Evolutionary conservation across 1,139 yeast genomes (phyloP), one percentile per base, ranked within the genome.

Genomic region (Suhomyces coccinellae): DNA sequence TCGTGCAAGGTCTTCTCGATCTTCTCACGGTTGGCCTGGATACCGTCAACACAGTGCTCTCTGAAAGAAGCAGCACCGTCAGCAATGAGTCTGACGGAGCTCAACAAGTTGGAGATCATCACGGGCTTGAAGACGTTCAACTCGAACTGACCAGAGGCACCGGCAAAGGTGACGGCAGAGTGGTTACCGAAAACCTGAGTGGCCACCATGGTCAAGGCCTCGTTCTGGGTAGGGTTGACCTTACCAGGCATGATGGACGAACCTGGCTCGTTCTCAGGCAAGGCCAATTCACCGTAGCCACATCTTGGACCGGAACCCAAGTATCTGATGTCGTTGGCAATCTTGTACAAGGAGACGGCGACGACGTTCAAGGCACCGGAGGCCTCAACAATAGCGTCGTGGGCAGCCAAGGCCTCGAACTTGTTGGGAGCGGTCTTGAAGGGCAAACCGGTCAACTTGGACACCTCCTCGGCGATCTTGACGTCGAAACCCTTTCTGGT

Each of bases 381-480:
- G 17, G 59, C 56, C 45, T 56, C 60, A 6, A 56, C 59, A 38
- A 56, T 51, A 20, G 59, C 59, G 34, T 56, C 60, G 43, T 56
- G 60, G 12, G 60, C 60, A 36, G 60, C 60, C 50, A 56, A 53
- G 6, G 60, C 60, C 41, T 56, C 60, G 41, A 56, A 56, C 57
- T 56, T 56, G 53, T 56, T 56, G 30, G 58, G 58, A 26, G 60
- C 60, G n/a, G 60, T 56, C 47, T 51, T 38, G 46, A 56, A 56
- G 9, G 43, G 41, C 41, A 53, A 52, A 7, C 60, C 60, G 13
- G 59, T 56, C 47, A 51, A 41, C 30, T 47, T 48, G 30, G 59
- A 46, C 9, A 56, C 55, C 28, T 52, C 48, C 22, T 44, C 47
- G 16, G 60, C 60, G 22, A 56, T 52, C 49, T 48, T 52, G 36